Evolutionary conservation across 1,284 basidiomycete genomes (phyloP), one percentile per base, ranked within the genome.

Genomic region (Pseudozyma thailandica): DNA sequence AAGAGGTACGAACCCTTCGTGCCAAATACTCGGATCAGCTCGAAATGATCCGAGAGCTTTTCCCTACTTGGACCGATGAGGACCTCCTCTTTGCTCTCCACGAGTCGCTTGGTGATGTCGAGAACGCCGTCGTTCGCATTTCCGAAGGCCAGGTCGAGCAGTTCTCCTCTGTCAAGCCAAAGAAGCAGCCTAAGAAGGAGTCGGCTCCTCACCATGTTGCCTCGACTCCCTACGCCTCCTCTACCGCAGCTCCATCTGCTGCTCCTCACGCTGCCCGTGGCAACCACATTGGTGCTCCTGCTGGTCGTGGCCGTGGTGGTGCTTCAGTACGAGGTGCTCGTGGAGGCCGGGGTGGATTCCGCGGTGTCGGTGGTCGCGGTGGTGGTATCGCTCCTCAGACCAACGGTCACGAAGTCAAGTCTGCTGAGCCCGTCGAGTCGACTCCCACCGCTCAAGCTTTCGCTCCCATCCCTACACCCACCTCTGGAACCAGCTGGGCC

Each of bases 151-250:
- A 87, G 72, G 90, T 87, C 42, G 88, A 90, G 82, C 91, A 91
- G 84, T 94, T 92, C 91, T 91, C 89, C 43, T 89, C 91, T 45
- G 92, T 93, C 71, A 89, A 89, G 74, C 89, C 88, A 83, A 94
- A 93, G 88, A 94, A 92, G 86, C 75, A 79, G 51, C 43, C 55
- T 51, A 79, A 74, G 66, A 80, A 80, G 68, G 80, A 82, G 50
- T 43, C 72, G 4, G 53, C 27, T 47, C 38, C 48, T 30, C 46
- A 50, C 58, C 53, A 61, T 37, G 46, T 57, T 30, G 38, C 62
- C 28, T 26, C 56, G 27, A 33, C 73, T 28, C 43, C 61, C 27
- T 37, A 56, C 26, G 23, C 38, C 27, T 42, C 46, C 13, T 48
- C 65, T n/a, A n/a, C n/a, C 2, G 39, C 59, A 27, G 42, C 52